Percentiles rank a stretch among this genome's conserved stretches.
Evolutionary conservation across 2,329 filamentous ascomycete genomes (phyloP).

Genomic region (Neonectria sp.): DNA sequence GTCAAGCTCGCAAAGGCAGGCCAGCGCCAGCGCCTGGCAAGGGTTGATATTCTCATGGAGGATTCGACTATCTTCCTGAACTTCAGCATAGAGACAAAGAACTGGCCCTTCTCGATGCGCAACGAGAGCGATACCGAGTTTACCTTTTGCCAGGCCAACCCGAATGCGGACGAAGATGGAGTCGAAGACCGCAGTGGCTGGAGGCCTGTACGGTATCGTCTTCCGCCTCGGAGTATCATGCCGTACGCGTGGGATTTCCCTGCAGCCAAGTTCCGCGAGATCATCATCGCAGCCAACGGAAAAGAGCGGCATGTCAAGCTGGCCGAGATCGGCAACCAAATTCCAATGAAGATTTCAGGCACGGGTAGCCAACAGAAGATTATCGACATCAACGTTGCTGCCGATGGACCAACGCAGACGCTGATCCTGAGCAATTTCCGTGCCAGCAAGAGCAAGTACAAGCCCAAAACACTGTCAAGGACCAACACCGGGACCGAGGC

Average conservation of each 20-base stretch:
- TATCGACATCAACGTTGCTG: constrained; percentile 96
- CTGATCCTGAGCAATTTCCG: constrained; percentile 96
- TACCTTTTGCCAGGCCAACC: constrained; percentile 95
- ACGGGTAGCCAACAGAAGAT: constrained; percentile 82
- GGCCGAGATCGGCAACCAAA: constrained; percentile 94
- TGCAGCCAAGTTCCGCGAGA: constrained; percentile 94
- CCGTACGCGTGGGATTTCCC: constrained; percentile 99
- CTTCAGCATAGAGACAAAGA: constrained; percentile 89
- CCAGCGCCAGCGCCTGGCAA: constrained; percentile 88
- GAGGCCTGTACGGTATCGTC: constrained; percentile 91
- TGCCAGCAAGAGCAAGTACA: constrained; percentile 92
- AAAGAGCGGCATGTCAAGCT: constrained; percentile 91
- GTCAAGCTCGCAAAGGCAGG: constrained; percentile 94
- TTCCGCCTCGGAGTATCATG: constrained; percentile 97
- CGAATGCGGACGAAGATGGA: constrained; percentile 93
- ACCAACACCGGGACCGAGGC: constrained; percentile 66
- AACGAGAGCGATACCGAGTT: constrained; percentile 99
- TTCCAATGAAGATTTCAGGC: constrained; percentile 91
- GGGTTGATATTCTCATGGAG: constrained; percentile 92
- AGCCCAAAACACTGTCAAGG: constrained; percentile 66
- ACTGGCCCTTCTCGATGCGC: constrained; percentile 98
- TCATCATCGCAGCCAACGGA: constrained; percentile 74
- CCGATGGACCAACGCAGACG: constrained; percentile 95
- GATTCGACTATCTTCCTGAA: constrained; percentile 94
- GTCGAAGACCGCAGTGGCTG: constrained; percentile 87